These are phyloP conservation scores for Paxillus ammoniavirescens DNA, from an alignment of 768 basidiomycete genomes.

Conservation along the genomic window DNA sequence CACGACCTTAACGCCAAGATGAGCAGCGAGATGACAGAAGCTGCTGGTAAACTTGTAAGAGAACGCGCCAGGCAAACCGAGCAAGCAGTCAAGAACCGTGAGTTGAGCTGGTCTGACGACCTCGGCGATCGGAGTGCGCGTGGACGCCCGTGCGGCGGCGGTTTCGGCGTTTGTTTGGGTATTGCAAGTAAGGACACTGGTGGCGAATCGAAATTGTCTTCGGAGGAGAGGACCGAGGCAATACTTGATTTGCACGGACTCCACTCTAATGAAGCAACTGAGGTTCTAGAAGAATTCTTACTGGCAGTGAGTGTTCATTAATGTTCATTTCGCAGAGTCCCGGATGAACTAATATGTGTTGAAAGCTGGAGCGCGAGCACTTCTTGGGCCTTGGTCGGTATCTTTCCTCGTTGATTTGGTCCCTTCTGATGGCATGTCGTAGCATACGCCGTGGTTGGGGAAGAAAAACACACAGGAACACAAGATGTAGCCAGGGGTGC, in stretches of 20 bases:
- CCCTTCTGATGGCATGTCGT: constrained; percentile 10
- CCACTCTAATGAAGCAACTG: constrained; percentile 90
- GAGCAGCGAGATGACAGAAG: constrained; percentile 79
- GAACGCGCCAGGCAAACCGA: constrained; percentile 78
- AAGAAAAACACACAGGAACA: constrained; percentile 95
- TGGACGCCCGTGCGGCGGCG: constrained; percentile 76
- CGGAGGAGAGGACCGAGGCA: constrained; percentile 89
- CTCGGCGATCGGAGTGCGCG: constrained; percentile 70
- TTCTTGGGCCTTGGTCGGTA: constrained; percentile 77
- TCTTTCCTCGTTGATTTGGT: constrained; percentile 18
- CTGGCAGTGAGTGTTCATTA: constrained; percentile 61
- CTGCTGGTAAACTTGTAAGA: constrained; percentile 80
- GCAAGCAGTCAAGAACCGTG: constrained; percentile 69
- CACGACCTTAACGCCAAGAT: constrained; percentile 93
- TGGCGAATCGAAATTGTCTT: constrained; percentile 55
- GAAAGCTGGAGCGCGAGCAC: constrained; percentile 80
- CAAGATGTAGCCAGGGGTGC: constrained; percentile 81
- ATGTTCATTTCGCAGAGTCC: constrained; percentile 1
- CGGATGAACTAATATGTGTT: constrained; percentile 13
- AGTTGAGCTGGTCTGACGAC: constrained; percentile 81
- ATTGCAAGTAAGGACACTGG: constrained; percentile 60
- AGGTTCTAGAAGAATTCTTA: constrained; percentile 87
- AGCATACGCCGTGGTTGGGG: constrained; percentile 91
- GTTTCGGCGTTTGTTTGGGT: constrained; percentile 86
- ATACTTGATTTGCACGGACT: constrained; percentile 91